Base-by-base conservation (phyloP, 2,329 filamentous ascomycete species). In the Exophiala lecanii-corni region DNA sequence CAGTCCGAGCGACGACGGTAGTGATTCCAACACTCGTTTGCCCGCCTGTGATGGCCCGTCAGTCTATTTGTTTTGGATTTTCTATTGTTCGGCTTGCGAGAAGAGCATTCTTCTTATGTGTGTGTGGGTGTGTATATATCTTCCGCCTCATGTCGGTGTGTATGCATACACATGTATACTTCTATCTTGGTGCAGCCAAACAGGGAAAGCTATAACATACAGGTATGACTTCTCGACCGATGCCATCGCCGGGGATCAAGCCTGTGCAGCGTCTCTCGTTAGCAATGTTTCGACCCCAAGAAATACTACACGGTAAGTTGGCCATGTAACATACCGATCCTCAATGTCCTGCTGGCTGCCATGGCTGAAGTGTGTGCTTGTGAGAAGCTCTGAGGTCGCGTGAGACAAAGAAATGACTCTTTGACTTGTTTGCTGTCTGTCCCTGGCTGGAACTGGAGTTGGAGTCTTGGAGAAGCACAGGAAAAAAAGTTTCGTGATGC, bases 211-310 rank as follows among this genome's bases (percentile, higher is more conserved):
- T n/a, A n/a, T n/a, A n/a, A 50, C 62, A 46, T 62, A 73, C 86
- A 55, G 92, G 92, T 68, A 98, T 97, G 66, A 98, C 92, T 72
- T 98, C 92, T 64, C 87, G 87, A 70, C 92, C 92, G 70, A 98
- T 98, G 69, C 92, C 92, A 71, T 98, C 92, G 62, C 92, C 92
- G 59, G 92, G 86, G 64, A 98, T 97, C 59, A 97, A 86, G 66
- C 89, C 82, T 68, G 39, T 3, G 28, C 18, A n/a, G n/a, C n/a
- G n/a, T n/a, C n/a, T n/a, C n/a, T n/a, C n/a, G n/a, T n/a, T n/a
- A n/a, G n/a, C n/a, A n/a, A n/a, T n/a, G n/a, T n/a, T n/a, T n/a
- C n/a, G n/a, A n/a, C n/a, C n/a, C n/a, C n/a, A n/a, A n/a, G n/a
- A n/a, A n/a, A n/a, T n/a, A n/a, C n/a, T n/a, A n/a, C n/a, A n/a